Base-by-base conservation (phyloP, 345 rosid genomes). In the Citrus reticulata region DNA sequence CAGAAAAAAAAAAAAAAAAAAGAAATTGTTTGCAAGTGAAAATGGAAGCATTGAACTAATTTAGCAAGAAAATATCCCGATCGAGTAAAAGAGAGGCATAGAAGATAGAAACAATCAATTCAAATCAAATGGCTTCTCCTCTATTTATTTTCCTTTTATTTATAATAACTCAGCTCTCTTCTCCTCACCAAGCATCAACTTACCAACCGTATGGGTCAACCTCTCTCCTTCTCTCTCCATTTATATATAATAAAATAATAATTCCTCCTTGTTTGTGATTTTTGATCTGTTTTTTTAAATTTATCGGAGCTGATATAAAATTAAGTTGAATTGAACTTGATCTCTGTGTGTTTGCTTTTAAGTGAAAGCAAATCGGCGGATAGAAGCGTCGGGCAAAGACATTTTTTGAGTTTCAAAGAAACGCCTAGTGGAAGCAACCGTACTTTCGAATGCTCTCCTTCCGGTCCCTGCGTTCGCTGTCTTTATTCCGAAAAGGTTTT, bases 381-480 rank as follows among this genome's bases (percentile, higher is more conserved):
- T 39, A 79, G 82, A 77, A 86, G 85, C 80, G 77, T 82, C 3
- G 88, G 86, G 19, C 85, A 86, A n/a, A 88, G 98, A 79, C 72
- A 71, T 13, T 85, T 93, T 69, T 81, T 89, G 74, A 86, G 93
- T 74, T 91, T 89, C 83, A 93, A 84, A 86, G 98, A 93, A 81
- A 88, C 83, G 49, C 87, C 90, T 1, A 57, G 76, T 59, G 99
- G 96, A 80, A 84, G 86, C 59, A 95, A 95, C 64, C 49, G 81
- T 16, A 88, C 97, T 77, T 93, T 88, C 81, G 92, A 89, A 14
- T 95, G 99, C 87, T 89, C 97, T 80, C 97, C 89, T 81, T 91
- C 97, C n/a, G 98, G 98, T 64, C 93, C 98, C 72, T 95, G 98
- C 79, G 91, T 92, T 77, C 85, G 90, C 9, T 95, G 99, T 86